These are phyloP conservation scores for Calycina marina DNA, from an alignment of 2,329 filamentous ascomycete species.

Conservation along the genomic window DNA sequence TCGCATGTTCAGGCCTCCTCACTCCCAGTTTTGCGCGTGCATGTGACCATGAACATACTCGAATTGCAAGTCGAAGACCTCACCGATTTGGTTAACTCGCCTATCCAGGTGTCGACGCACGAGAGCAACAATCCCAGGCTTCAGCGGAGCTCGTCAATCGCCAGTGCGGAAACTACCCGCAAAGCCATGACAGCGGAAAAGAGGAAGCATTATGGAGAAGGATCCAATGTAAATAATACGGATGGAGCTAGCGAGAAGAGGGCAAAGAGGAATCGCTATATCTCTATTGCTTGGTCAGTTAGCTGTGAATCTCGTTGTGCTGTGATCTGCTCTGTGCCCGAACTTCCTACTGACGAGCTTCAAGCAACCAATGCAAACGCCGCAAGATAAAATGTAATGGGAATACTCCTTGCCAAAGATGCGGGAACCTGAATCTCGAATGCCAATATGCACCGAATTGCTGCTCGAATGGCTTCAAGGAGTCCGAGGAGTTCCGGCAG, in stretches of 20 bases:
- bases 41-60: conserved; percentile 23
- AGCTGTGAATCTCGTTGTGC: too few relatives aligned
- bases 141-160: conserved; percentile 12
- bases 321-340: too few relatives aligned
- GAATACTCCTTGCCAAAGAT: conserved; percentile 51
- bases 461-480: conserved; percentile 69
- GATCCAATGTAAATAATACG: conserved; percentile 6
- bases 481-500: conserved; percentile 77
- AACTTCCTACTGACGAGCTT: not conserved
- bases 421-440: conserved; percentile 50
- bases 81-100: conserved; percentile 20
- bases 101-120: conserved; percentile 11
- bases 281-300: conserved; percentile 24
- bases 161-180: conserved; percentile 22
- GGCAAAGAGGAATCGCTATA: conserved; percentile 24
- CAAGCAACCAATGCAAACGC: conserved; percentile 56
- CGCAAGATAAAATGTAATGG: conserved; percentile 65
- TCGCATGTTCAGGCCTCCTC: not conserved
- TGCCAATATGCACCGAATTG: conserved; percentile 55
- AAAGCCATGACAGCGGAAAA: conserved; percentile 19
- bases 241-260: conserved; percentile 16
- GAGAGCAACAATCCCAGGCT: conserved; percentile 14
- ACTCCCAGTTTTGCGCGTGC: not conserved
- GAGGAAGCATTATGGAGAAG: conserved; percentile 17
- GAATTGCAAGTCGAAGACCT: conserved; percentile 22